Percentiles rank a stretch among this genome's conserved stretches.
phyloP scores from a whole-genome alignment of 2,329 filamentous ascomycete genomes.

The Bipolaris victoriae region DNA sequence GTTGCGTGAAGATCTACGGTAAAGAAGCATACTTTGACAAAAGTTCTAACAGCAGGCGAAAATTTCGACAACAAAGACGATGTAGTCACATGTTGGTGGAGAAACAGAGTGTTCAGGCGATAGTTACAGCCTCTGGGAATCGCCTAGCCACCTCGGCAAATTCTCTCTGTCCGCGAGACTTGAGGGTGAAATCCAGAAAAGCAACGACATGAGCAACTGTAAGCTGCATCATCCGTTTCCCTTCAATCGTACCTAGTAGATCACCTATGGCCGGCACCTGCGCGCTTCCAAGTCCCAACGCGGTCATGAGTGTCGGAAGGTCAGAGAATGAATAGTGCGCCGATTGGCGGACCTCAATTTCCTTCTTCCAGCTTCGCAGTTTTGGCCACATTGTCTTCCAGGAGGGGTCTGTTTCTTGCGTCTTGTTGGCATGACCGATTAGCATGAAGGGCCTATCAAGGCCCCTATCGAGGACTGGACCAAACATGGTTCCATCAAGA shows the following conservation, averaged over 20 bases:
- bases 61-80: background rate
- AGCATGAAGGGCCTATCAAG: constrained; percentile 31
- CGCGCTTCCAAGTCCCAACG: constrained; percentile 24
- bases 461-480: constrained; percentile 20
- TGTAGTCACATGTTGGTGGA: background rate
- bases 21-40: no score
- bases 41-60: background rate
- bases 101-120: background rate
- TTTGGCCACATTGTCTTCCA: constrained; percentile 34
- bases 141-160: constrained; percentile 1
- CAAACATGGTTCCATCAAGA: constrained; percentile 46
- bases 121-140: constrained; percentile 23
- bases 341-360: constrained; percentile 32
- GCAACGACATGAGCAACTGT: constrained; percentile 26
- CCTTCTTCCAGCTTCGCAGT: constrained; percentile 35
- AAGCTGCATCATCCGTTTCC: constrained; percentile 26
- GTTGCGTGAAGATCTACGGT: no score
- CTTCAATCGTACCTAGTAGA: constrained; percentile 31
- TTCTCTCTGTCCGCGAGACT: constrained; percentile 12
- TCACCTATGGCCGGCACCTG: constrained; percentile 19
- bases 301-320: constrained; percentile 24
- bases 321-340: constrained; percentile 41
- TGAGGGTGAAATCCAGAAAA: constrained; percentile 32
- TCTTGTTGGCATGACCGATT: constrained; percentile 38
- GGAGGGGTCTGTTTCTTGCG: constrained; percentile 35